A percentile compares a stretch with the other conserved stretches of the same genome.
phyloP scores from a whole-genome alignment of 192 early-diverging fungal genomes.

The Backusella luteola region DNA sequence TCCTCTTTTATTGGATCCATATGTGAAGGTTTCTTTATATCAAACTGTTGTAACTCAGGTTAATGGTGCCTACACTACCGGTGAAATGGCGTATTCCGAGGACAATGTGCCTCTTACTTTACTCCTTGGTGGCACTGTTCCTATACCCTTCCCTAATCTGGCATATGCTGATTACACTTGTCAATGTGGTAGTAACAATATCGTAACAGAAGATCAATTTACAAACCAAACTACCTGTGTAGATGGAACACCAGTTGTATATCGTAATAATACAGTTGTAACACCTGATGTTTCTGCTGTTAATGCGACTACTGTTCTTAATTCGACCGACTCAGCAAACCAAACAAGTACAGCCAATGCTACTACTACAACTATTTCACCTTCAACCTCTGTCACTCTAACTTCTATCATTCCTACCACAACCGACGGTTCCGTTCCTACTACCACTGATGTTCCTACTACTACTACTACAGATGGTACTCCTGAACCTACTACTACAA shows the following conservation, averaged over 20 bases:
- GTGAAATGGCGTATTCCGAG: no score
- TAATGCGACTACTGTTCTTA: neutral
- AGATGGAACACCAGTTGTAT: neutral
- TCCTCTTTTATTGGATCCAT: no score
- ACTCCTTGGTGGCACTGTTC: no score
- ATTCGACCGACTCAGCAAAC: neutral
- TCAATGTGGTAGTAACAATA: neutral
- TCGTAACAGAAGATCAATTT: neutral
- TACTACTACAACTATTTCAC: neutral
- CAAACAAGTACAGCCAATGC: neutral
- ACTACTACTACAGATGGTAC: neutral
- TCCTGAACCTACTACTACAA: neutral
- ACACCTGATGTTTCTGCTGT: neutral
- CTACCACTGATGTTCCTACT: neutral
- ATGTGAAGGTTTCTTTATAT: no score
- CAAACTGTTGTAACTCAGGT: no score
- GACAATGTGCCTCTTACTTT: no score
- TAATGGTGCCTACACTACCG: no score
- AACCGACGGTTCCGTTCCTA: neutral
- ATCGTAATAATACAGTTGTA: neutral
- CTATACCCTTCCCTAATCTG: no score
- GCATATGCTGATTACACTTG: neutral
- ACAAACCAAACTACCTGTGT: neutral
- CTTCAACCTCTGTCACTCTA: neutral
- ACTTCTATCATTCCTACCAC: neutral